These are phyloP conservation scores for Peronospora belbahrii DNA, from an alignment of 352 stramenopile genomes.

Conservation along the genomic window DNA sequence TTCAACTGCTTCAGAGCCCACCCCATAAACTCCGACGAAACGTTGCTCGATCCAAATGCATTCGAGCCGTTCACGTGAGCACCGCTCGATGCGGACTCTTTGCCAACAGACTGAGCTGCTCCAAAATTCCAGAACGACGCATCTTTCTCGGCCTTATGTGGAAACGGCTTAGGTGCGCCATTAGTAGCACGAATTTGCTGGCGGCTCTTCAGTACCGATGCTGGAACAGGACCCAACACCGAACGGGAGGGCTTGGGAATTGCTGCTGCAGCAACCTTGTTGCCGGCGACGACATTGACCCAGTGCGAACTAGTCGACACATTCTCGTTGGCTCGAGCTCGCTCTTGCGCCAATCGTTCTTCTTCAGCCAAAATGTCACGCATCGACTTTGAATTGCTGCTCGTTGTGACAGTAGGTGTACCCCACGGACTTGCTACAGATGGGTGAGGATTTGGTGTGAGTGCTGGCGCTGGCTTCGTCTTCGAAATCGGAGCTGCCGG, in stretches of 20 bases:
- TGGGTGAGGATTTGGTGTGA: conserved; percentile 12
- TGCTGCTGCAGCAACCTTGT: conserved; percentile 32
- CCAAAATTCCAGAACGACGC: conserved; percentile 85
- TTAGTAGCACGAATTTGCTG: conserved; percentile 46
- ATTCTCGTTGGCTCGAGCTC: conserved; percentile 40
- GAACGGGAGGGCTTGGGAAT: conserved; percentile 46
- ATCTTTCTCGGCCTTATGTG: conserved; percentile 47
- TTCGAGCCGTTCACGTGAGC: conserved; percentile 18
- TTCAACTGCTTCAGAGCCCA: conserved; percentile 80
- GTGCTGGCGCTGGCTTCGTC: conserved; percentile 4
- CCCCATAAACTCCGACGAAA: conserved; percentile 67
- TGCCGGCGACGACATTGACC: conserved; percentile 81
- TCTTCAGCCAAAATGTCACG: conserved; percentile 79
- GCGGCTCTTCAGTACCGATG: conserved; percentile 72
- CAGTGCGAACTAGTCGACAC: conserved; percentile 54
- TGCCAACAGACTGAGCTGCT: conserved; percentile 26
- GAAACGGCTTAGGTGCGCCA: conserved; percentile 25
- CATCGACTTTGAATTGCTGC: conserved; percentile 43
- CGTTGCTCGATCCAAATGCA: conserved; percentile 40
- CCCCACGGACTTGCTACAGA: conserved; percentile 45
- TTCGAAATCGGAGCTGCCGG: conserved; percentile 3
- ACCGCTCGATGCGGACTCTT: conserved; percentile 9
- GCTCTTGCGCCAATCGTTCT: conserved; percentile 64
- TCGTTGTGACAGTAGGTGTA: conserved; percentile 21
- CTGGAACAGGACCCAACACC: conserved; percentile 61